Evolutionary conservation across 2,329 filamentous ascomycete species (phyloP), one percentile per base, ranked within the genome.

Genomic region (Epicoccum nigrum): DNA sequence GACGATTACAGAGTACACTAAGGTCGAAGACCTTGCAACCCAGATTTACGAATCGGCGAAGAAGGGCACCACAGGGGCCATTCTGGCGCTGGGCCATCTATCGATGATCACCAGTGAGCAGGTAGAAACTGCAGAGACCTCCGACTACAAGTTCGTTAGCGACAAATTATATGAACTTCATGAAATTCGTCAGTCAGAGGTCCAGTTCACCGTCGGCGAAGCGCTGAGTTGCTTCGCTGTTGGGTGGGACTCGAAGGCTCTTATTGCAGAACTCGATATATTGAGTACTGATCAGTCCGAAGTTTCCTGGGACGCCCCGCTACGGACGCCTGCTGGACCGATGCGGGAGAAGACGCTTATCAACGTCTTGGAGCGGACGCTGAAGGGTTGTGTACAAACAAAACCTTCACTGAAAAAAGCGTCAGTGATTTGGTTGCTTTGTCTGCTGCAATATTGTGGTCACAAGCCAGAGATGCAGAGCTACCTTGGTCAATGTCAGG

Each of bases 391-490:
- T 75, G 87, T 88, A 63, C 85, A 87, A 7, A 91, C 90, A 0
- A 97, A 97, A 66, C 94, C 94, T 1, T 89, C 92, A 0, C 78
- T 97, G 4, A 86, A 92, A 62, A 96, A 96, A 69, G 92, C 93
- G 3, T 93, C 92, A 0, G 92, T 92, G 0, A 96, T 99, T 62
- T 97, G 94, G 94, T 82, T 97, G 0, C 86, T 97, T 52, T 96
- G 89, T 65, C 76, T 97, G 3, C 86, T 97, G 7, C 92, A 97
- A 67, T 92, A 94, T 71, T 95, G 92, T 68, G 91, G 91, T 0
- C 86, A 92, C 58, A 77, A 91, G n/a, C 69, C 78, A 3, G 84
- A 90, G 57, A 82, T 97, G 4, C 90, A 95, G 66, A 77, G 79
- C 4, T 84, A 86, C 11, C 78, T 99, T 31, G 82, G 90, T 41